Evolutionary conservation across 2,329 filamentous ascomycete genomes (phyloP), one percentile per base, ranked within the genome.

Genomic region (Biscogniauxia mediterranea): DNA sequence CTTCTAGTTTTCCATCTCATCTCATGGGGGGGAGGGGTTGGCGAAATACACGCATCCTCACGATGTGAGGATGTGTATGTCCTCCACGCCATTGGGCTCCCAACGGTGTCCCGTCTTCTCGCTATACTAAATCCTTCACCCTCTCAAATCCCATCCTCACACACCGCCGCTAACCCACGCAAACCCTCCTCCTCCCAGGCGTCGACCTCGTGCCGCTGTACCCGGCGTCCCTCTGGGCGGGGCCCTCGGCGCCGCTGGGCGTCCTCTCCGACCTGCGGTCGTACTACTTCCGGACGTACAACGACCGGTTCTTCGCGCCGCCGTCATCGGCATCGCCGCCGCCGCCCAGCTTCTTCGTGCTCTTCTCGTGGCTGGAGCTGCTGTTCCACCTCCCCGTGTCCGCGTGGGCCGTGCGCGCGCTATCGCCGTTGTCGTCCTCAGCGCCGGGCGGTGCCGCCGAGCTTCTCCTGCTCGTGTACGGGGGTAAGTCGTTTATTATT

Each of bases 121-220:
- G n/a, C n/a, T n/a, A n/a, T n/a, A n/a, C n/a, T n/a, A n/a, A n/a
- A n/a, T n/a, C 51, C 17, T 20, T 11, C 11, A 5, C 17, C 20
- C 15, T 42, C 23, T 13, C 26, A 54, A 20, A 42, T 11, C 42
- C 53, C 17, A 42, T 13, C 42, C 54, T 2, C 21, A n/a, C 49
- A 3, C 46, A 25, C 20, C 20, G 54, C 9, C 53, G 26, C 20
- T 52, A 28, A 13, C 17, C 23, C 17, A 50, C 25, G 1, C 19
- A 25, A 25, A 25, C 26, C n/a, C 21, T 8, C 52, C 21, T 49
- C 21, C 60, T 56, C 25, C 5, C 59, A 86, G 84, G 78, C 65
- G 77, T 85, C 53, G 84, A 87, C 67, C 79, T 83, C 54, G 78
- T 84, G 42, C 77, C 78, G 32, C 77, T 84, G 65, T 86, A 85